phyloP scores from a whole-genome alignment of 257 asterid species.

The Solanum clarkiae region DNA sequence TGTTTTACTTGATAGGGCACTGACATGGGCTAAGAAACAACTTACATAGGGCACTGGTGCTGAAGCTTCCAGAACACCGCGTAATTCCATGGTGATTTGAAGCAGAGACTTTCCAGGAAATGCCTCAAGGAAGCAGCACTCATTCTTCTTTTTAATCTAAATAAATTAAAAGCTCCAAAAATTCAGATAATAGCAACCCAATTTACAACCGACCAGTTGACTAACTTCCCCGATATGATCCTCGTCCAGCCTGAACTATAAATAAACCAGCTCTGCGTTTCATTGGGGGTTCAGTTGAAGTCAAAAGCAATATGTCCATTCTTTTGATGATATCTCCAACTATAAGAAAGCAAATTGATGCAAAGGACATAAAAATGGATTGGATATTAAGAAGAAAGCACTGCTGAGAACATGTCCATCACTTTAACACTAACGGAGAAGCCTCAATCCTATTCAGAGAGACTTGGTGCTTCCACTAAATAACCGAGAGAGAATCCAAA shows the following conservation, averaged over 20 bases:
- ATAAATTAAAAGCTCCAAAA: conserved; percentile 19
- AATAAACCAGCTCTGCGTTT: conserved; percentile 83
- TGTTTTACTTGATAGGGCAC: background rate
- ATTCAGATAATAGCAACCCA: conserved; percentile 19
- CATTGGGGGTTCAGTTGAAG: conserved; percentile 76
- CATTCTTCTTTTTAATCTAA: conserved; percentile 26
- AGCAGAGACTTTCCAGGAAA: conserved; percentile 68
- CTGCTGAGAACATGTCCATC: conserved; percentile 1
- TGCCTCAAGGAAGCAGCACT: conserved; percentile 59
- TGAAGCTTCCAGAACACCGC: conserved; percentile 89
- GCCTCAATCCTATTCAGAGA: background rate
- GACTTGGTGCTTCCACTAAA: conserved; percentile 9
- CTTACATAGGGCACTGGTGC: conserved; percentile 55
- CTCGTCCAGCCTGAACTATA: conserved; percentile 92
- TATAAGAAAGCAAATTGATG: background rate
- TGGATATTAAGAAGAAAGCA: conserved; percentile 14
- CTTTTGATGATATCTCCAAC: conserved; percentile 16
- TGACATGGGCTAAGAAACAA: background rate
- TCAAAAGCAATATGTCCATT: conserved; percentile 43
- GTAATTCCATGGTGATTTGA: conserved; percentile 78
- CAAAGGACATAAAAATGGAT: conserved; percentile 5
- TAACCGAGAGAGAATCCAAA: conserved; percentile 14
- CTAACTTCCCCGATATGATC: conserved; percentile 92
- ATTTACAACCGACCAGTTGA: conserved; percentile 7
- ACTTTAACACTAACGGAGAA: background rate